Evolutionary conservation across 495 filamentous ascomycete genomes (phyloP), one percentile per base, ranked within the genome.

Genomic region (Tuber brumale): DNA sequence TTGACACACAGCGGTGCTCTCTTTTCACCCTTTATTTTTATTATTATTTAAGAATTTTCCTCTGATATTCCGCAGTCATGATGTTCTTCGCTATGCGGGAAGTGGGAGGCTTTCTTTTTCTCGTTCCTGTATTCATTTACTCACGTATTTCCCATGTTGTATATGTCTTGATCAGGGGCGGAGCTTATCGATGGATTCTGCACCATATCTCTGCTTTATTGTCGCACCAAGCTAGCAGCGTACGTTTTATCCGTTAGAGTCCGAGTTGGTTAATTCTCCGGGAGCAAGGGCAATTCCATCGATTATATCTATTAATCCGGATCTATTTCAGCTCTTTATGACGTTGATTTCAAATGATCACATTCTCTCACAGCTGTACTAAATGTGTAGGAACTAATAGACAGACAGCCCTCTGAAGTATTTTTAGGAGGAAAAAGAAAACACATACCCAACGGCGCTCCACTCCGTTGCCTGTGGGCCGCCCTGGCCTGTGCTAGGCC

Each of bases 191-290:
- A 66, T 66, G 27, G 57, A 35, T 35, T 18, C 57, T 35, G 57
- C 57, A 18, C 57, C 57, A 19, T 31, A 66, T 35, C 57, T 66
- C 57, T 27, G 27, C 31, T 35, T 35, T 35, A 1, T 66, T 18
- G 19, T 66, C 10, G 27, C 14, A 19, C 57, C 57, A 19, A 19
- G 14, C 27, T 66, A 35, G 57, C 57, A 66, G 27, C 31, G 57
- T 66, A 66, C 57, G 27, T 14, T 66, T 35, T 66, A 66, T 35
- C 57, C 57, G 57, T 66, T 66, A 66, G 57, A 66, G 57, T 66
- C 57, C 57, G 27, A 35, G 31, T 18, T 35, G 57, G 57, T 66
- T 27, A 66, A 18, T 14, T 18, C 18, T 18, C 57, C 16, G 18
- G 57, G 57, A 66, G 57, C 27, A 35, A 66, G 57, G 57, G 57